Conservation (phyloP, 495 filamentous ascomycete species). For the Aspergillus ellipticus region DNA sequence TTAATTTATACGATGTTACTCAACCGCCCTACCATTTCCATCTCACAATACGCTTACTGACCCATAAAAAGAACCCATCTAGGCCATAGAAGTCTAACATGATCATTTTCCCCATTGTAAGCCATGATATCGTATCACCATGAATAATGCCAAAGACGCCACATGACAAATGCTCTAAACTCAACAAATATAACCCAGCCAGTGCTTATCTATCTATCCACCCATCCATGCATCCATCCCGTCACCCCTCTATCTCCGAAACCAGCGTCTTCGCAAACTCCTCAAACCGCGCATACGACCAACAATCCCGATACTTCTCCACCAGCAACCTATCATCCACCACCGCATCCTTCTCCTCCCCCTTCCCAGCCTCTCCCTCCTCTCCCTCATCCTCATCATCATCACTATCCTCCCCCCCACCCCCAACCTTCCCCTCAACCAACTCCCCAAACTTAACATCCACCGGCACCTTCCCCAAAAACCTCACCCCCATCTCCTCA, state of each 20-base stretch:
- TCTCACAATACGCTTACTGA: not conserved
- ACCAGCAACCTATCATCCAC: constrained; percentile 59
- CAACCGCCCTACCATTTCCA: not conserved
- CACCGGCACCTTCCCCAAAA: constrained; percentile 84
- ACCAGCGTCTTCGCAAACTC: constrained; percentile 58
- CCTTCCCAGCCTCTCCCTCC: constrained; percentile 43
- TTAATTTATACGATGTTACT: not conserved
- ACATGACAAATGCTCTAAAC: not conserved
- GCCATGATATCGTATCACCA: not conserved
- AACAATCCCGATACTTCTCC: constrained; percentile 75
- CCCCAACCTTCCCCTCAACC: constrained; percentile 56
- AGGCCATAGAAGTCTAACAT: too few relatives aligned
- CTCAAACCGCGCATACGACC: constrained; percentile 69
- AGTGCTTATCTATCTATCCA: not conserved
- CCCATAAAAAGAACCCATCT: not conserved
- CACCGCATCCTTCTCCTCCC: constrained; percentile 37
- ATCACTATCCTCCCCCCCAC: constrained; percentile 35
- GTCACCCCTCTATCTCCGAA: constrained; percentile 33
- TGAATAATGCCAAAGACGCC: not conserved
- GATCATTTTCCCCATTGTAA: not conserved
- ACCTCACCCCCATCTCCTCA: constrained; percentile 73
- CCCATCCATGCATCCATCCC: not conserved
- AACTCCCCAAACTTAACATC: constrained; percentile 69
- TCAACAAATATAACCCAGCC: not conserved
- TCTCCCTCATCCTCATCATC: constrained; percentile 36